Evolutionary conservation across 345 rosid species (phyloP), one percentile per base, ranked within the genome.

Genomic region (Mercurialis annua): DNA sequence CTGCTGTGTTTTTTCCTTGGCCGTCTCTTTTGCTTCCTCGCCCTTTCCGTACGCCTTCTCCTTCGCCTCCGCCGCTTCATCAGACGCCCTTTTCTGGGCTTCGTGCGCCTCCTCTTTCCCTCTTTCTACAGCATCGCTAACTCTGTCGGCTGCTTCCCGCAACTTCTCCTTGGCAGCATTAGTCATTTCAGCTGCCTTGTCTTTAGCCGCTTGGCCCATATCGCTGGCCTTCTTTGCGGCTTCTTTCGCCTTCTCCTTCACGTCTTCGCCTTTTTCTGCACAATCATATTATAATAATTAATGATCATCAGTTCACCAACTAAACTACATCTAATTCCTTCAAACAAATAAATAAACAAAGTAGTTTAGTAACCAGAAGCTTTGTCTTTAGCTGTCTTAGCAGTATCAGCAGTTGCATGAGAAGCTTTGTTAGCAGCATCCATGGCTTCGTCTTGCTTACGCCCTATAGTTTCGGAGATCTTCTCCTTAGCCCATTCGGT

Each of bases 401-500:
- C 78, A 16, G 74, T 33, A 6, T 68, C 77, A 6, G 76, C 10
- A 2, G 67, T 70, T 3, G 74, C 46, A 51, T 74, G 75, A 9
- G 77, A 77, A 23, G 74, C 71, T 54, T 49, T 72, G 59, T 64
- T 67, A 0, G 68, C 75, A 3, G 79, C 44, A 14, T 67, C 80
- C 59, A 66, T 53, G 18, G 57, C 46, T 10, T 66, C 34, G 3
- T 76, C 85, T 14, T 53, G 77, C 68, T 80, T 84, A 8, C 82
- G 34, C n/a, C 86, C 83, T 10, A 78, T 46, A 1, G 81, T 80
- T 52, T 60, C 78, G 0, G 84, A 59, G 15, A 81, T 64, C 67
- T 80, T 84, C 66, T 79, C 86, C 78, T 86, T 84, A 1, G 85
- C 85, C 88, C 91, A 82, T 31, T 57, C 84, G 0, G 82, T 62